Evolutionary conservation across 2,329 filamentous ascomycete species (phyloP).

Genomic region (Calonectria montana): DNA sequence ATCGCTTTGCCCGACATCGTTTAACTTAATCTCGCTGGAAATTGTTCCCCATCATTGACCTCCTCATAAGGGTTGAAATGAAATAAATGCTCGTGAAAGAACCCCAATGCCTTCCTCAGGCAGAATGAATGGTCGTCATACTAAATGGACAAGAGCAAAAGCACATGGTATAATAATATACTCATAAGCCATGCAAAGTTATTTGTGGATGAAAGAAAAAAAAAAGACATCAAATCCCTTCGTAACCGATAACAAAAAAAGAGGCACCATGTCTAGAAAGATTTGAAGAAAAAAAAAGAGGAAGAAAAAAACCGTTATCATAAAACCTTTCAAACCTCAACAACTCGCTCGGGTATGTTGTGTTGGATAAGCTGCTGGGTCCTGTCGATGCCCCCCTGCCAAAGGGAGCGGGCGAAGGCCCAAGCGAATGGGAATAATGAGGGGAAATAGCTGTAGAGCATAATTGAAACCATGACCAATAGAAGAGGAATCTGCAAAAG

Average conservation of each 20-base stretch:
- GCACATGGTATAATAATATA: conserved; percentile 4
- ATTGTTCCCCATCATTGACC: neutral
- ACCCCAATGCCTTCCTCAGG: conserved; percentile 8
- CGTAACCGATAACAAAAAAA: conserved; percentile 20
- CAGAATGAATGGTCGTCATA: conserved; percentile 13
- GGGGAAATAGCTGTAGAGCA: conserved; percentile 64
- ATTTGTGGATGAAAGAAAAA: neutral
- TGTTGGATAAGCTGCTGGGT: conserved; percentile 44
- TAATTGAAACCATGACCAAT: conserved; percentile 59
- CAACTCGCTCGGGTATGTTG: conserved; percentile 37
- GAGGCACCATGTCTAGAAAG: conserved; percentile 31
- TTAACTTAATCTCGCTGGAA: neutral
- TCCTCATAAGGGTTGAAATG: conserved; percentile 2
- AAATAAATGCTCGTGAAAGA: conserved; percentile 2
- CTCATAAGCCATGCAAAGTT: conserved; percentile 1
- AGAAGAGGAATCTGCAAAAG: conserved; percentile 62
- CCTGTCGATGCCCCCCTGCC: conserved; percentile 43
- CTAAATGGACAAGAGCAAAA: conserved; percentile 4
- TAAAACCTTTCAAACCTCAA: conserved; percentile 41
- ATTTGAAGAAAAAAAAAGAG: conserved; percentile 27
- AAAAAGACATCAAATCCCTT: conserved; percentile 13
- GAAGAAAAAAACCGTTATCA: conserved; percentile 27
- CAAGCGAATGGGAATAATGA: conserved; percentile 54
- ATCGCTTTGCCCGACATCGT: conserved; percentile 11
- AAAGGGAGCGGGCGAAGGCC: conserved; percentile 48